phyloP scores from a whole-genome alignment of 2,329 filamentous ascomycete genomes.

The Colletotrichum sp. region DNA sequence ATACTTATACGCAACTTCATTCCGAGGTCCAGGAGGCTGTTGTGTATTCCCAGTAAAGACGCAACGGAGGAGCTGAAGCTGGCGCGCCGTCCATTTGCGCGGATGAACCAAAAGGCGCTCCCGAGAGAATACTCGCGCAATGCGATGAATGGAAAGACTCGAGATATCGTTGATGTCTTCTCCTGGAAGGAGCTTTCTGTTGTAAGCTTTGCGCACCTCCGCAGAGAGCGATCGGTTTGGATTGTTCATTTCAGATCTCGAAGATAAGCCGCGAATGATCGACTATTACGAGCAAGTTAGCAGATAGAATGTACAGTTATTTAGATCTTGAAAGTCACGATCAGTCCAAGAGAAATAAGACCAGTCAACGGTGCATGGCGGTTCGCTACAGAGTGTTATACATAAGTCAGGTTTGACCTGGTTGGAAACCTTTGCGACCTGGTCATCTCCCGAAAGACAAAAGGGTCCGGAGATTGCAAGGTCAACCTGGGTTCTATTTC shows the following conservation, averaged over 20 bases:
- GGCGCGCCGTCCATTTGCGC: not conserved
- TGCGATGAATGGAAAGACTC: not conserved
- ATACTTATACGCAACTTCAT: not conserved
- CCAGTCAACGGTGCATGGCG: too few species aligned
- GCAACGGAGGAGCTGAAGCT: not conserved
- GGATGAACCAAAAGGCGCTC: not conserved
- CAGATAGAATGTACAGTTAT: not conserved
- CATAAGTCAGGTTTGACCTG: not conserved
- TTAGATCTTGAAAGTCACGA: not conserved
- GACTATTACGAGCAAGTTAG: not conserved
- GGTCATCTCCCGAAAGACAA: not conserved
- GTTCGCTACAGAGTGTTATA: not conserved
- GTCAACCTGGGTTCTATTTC: not conserved
- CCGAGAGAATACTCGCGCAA: not conserved
- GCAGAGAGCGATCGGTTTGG: not conserved
- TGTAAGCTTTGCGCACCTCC: not conserved
- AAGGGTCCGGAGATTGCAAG: not conserved
- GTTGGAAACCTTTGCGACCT: not conserved
- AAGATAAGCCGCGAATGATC: not conserved
- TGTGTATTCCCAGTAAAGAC: not conserved
- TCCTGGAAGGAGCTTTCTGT: not conserved
- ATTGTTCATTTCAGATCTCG: not conserved
- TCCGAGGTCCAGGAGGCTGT: not conserved
- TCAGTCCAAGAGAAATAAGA: not conserved
- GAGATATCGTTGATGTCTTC: not conserved